Evolutionary conservation across 2,329 filamentous ascomycete species (phyloP).

Genomic region (Diaporthe velutina): DNA sequence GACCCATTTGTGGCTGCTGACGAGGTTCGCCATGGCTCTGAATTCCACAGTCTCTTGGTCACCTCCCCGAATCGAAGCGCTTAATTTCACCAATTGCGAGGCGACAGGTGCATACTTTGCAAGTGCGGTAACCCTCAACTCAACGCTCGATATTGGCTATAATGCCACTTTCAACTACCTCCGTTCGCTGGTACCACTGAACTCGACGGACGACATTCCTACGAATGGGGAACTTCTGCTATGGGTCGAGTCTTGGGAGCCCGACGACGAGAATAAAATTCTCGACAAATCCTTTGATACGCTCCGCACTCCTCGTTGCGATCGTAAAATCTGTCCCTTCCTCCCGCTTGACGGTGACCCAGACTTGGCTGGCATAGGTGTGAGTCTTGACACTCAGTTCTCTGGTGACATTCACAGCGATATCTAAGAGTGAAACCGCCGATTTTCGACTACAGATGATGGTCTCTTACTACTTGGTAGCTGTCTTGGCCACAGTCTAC

Average conservation of each 20-base stretch:
- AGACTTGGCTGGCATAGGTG: background rate
- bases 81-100: background rate
- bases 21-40: background rate
- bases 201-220: background rate
- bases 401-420: background rate
- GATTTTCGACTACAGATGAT: background rate
- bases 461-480: background rate
- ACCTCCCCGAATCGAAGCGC: background rate
- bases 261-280: too few relatives aligned
- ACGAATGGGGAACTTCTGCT: background rate
- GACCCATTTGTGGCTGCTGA: background rate
- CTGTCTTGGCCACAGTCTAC: background rate
- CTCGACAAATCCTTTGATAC: fast-evolving
- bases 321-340: background rate
- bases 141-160: background rate
- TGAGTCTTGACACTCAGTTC: background rate
- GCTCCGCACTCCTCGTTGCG: background rate
- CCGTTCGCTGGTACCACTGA: background rate
- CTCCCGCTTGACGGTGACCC: background rate
- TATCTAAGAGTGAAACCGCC: fast-evolving
- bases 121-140: fast-evolving
- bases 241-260: background rate
- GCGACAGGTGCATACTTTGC: background rate
- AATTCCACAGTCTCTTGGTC: background rate
- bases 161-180: background rate